phyloP scores from a whole-genome alignment of 805 yeast species.

The Metschnikowia continentalis region DNA sequence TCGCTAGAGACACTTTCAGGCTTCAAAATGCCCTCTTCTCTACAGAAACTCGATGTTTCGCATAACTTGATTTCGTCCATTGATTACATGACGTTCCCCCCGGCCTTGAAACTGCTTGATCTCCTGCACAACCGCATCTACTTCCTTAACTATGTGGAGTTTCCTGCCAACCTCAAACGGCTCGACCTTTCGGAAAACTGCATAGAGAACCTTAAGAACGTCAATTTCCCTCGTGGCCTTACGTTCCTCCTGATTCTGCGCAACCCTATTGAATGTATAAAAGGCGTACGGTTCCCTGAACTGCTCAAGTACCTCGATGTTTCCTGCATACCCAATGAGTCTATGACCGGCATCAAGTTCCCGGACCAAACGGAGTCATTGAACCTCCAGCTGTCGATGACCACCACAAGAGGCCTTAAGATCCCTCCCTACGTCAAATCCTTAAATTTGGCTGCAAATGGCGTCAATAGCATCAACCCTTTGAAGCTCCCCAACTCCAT shows the following conservation, averaged over 20 bases:
- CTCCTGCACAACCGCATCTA: constrained; percentile 36
- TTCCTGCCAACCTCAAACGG: constrained; percentile 27
- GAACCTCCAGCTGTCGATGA: constrained; percentile 42
- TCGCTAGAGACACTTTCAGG: constrained; percentile 39
- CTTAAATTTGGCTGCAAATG: constrained; percentile 34
- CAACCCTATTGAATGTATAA: constrained; percentile 42
- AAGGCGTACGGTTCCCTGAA: constrained; percentile 40
- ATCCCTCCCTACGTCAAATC: constrained; percentile 30
- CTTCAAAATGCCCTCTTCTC: constrained; percentile 33
- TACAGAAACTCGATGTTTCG: constrained; percentile 29
- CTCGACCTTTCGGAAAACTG: constrained; percentile 39
- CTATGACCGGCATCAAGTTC: constrained; percentile 44
- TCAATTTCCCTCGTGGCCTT: constrained; percentile 33
- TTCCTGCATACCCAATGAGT: constrained; percentile 42
- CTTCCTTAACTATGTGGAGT: constrained; percentile 36
- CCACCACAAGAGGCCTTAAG: constrained; percentile 41
- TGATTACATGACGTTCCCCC: constrained; percentile 35
- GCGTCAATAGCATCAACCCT: constrained; percentile 44
- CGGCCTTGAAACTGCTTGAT: constrained; percentile 29
- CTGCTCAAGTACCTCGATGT: constrained; percentile 32
- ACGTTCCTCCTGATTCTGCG: constrained; percentile 27
- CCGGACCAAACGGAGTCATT: constrained; percentile 36
- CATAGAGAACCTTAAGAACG: constrained; percentile 35
- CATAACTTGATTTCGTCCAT: constrained; percentile 32
- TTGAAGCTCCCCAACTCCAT: constrained; percentile 39